Conservation (phyloP, 306 rosid species). For the Corylus americana region DNA sequence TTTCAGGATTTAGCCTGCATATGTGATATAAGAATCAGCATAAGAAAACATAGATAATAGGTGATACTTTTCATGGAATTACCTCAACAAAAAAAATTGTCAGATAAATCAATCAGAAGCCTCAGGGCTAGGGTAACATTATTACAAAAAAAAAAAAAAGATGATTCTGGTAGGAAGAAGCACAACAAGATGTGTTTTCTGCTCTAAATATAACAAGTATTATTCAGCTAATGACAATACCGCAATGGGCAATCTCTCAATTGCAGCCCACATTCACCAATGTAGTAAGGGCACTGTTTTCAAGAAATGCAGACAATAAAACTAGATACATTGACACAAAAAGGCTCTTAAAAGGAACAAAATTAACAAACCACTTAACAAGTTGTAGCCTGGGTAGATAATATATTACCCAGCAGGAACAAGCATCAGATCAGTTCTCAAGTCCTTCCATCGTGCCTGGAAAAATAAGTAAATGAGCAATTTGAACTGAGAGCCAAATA, state of each 20-base stretch:
- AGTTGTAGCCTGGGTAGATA: conserved; percentile 27
- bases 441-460: conserved; percentile 92
- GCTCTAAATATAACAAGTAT: not conserved
- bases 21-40: conserved; percentile 28
- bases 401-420: conserved; percentile 77
- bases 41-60: conserved; percentile 12
- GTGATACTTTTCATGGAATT: not conserved
- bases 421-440: conserved; percentile 82
- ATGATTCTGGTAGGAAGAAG: conserved; percentile 2
- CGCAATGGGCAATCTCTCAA: conserved; percentile 13
- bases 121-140: not conserved
- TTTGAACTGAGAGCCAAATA: conserved; percentile 13
- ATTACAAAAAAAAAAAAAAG: not conserved
- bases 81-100: conserved; percentile 2
- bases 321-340: not conserved
- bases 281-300: not conserved
- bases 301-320: conserved; percentile 2
- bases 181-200: not conserved
- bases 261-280: not conserved
- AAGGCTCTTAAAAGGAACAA: not conserved
- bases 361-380: conserved; percentile 16
- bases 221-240: not conserved
- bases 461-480: conserved; percentile 30
- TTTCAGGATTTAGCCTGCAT: conserved; percentile 87
- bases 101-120: conserved; percentile 4